Base-by-base conservation (phyloP, 495 filamentous ascomycete genomes). In the Tuber calosporum region DNA sequence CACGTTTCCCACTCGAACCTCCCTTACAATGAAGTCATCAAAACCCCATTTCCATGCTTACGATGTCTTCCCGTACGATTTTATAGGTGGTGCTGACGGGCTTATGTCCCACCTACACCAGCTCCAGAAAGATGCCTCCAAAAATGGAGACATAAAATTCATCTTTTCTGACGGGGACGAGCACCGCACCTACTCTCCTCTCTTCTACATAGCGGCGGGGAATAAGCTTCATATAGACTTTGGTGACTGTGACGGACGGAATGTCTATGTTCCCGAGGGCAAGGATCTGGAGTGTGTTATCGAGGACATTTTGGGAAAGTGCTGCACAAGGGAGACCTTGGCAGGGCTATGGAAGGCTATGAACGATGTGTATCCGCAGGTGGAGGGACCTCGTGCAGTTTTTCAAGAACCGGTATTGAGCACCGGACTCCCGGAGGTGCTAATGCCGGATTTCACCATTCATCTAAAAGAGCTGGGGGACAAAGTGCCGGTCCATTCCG, bases 361-460 rank as follows among this genome's bases (percentile, higher is more conserved):
- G 39, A 71, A 74, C 36, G 71, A 74, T 38, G 75, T 77, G 38
- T 37, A 66, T 48, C 77, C 74, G 41, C 41, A 30, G 11, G 30
- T 73, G 38, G 68, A 74, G 13, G 53, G 26, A 15, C 26, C 53
- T 17, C 11, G 26, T 15, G 53, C 53, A 4, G 13, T 7, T 34
- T 62, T 62, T 9, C 11, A 62, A 19, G 53, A 62, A 34, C 53
- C 53, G 26, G 26, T 62, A 19, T 62, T 34, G 53, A 73, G n/a
- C 2, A 30, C 70, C 30, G 68, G 68, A n/a, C 58, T 78, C 36
- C 74, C 76, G 17, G 30, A 36, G 11, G 70, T 66, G 4, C 62
- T 78, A 67, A 48, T 77, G 34, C 76, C 76, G 19, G 76, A 78
- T 66, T 78, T 78, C 37, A 71, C 72, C 19, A 77, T 78, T 30